Evolutionary conservation across 345 rosid species (phyloP).

Genomic region (Camelina laxa): DNA sequence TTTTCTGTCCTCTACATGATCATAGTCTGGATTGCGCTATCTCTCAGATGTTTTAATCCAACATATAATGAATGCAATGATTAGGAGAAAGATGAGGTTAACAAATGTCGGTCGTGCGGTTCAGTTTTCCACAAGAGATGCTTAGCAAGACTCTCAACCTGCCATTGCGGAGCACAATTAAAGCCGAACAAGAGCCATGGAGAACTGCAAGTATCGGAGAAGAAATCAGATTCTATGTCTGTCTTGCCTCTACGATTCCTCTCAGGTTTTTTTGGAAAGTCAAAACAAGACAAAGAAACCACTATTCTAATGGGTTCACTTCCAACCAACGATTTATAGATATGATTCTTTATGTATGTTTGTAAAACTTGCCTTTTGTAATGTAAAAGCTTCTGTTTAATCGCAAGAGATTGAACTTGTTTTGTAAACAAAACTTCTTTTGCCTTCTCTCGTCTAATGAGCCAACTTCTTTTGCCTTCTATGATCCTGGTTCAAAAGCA

Average conservation of each 20-base stretch:
- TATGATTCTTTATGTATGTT: conserved; percentile 25
- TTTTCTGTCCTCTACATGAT: neutral
- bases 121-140: conserved; percentile 75
- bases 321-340: conserved; percentile 63
- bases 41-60: neutral
- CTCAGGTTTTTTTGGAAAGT: conserved; percentile 65
- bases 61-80: conserved; percentile 14
- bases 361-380: conserved; percentile 22
- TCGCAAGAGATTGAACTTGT: conserved; percentile 12
- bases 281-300: conserved; percentile 56
- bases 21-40: neutral
- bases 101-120: conserved; percentile 65
- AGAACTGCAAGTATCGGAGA: conserved; percentile 48
- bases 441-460: no score
- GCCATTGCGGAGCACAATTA: conserved; percentile 68
- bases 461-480: no score
- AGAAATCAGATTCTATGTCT: conserved; percentile 53
- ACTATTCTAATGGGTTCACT: conserved; percentile 79
- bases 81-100: conserved; percentile 77
- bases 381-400: conserved; percentile 16
- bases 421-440: neutral
- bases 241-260: conserved; percentile 57
- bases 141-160: conserved; percentile 63
- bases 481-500: no score
- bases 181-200: conserved; percentile 44